A percentile compares a stretch with the other conserved stretches of the same genome.
These are phyloP conservation scores for Apiospora saccharicola DNA, from an alignment of 2,329 filamentous ascomycete species.

Conservation along the genomic window DNA sequence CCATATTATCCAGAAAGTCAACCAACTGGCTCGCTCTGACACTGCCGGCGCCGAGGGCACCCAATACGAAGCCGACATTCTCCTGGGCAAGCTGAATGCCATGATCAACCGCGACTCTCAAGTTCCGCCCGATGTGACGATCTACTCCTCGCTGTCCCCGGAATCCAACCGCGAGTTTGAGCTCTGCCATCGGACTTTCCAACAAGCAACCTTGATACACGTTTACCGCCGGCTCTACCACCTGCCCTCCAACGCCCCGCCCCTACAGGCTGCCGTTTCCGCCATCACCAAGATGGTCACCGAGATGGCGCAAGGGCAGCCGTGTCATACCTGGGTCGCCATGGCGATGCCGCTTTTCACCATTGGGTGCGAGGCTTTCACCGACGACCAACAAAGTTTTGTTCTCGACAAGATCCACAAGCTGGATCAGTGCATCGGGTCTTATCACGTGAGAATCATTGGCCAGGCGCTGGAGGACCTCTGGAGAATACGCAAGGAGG, in stretches of 20 bases:
- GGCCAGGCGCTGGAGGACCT: slow-evolving; percentile 30
- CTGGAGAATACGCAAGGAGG: slow-evolving; percentile 27
- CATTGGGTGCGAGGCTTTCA: slow-evolving; percentile 34
- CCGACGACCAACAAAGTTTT: slow-evolving; percentile 30
- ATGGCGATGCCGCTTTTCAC: slow-evolving; percentile 38
- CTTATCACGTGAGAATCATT: slow-evolving; percentile 30
- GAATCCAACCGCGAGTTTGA: slow-evolving; percentile 31
- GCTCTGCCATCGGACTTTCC: slow-evolving; percentile 34
- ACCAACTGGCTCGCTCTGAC: slow-evolving; percentile 26
- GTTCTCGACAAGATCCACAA: slow-evolving; percentile 32
- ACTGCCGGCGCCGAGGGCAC: background rate
- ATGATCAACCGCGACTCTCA: slow-evolving; percentile 33
- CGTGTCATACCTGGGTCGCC: slow-evolving; percentile 35
- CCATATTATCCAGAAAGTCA: slow-evolving; percentile 33
- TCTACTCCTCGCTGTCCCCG: slow-evolving; percentile 28
- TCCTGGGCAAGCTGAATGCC: slow-evolving; percentile 32
- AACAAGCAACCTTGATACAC: slow-evolving; percentile 34
- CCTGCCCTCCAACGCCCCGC: slow-evolving; percentile 28
- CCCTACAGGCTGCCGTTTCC: slow-evolving; percentile 26
- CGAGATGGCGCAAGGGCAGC: slow-evolving; percentile 29
- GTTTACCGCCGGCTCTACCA: slow-evolving; percentile 33
- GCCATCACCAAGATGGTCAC: slow-evolving; percentile 30
- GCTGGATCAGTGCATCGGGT: slow-evolving; percentile 32
- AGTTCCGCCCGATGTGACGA: slow-evolving; percentile 28
- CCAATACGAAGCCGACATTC: slow-evolving; percentile 31